Percentiles rank a stretch among this genome's conserved stretches.
Evolutionary conservation across 192 early-diverging fungal species (phyloP).

Genomic region (Helicostylum pulchrum): DNA sequence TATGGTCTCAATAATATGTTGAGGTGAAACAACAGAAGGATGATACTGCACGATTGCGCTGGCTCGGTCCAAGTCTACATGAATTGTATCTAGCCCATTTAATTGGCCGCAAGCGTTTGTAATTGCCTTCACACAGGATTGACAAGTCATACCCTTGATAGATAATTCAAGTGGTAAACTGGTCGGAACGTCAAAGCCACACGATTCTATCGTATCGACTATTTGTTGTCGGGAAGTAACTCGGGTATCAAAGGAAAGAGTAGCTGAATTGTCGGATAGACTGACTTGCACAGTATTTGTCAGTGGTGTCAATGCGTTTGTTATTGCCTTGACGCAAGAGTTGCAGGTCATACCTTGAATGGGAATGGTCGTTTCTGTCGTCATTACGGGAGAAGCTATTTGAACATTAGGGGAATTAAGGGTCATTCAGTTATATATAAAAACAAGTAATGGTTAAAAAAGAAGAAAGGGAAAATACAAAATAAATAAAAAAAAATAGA

Average conservation of each 20-base stretch:
- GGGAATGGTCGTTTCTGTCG: slow-evolving; percentile 38
- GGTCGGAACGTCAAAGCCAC: slow-evolving; percentile 57
- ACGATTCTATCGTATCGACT: slow-evolving; percentile 60
- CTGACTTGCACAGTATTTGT: slow-evolving; percentile 50
- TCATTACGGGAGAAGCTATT: neutral
- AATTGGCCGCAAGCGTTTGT: slow-evolving; percentile 49
- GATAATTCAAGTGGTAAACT: slow-evolving; percentile 42
- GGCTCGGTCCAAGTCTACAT: slow-evolving; percentile 53
- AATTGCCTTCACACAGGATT: slow-evolving; percentile 73
- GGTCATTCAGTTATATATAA: too few relatives aligned
- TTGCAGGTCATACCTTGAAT: slow-evolving; percentile 86
- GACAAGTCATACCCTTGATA: slow-evolving; percentile 83
- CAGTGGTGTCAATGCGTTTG: slow-evolving; percentile 51
- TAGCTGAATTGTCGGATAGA: slow-evolving; percentile 55
- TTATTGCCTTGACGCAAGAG: slow-evolving; percentile 75
- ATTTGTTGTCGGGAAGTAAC: slow-evolving; percentile 37
- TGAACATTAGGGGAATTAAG: neutral
- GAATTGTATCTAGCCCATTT: slow-evolving; percentile 50
- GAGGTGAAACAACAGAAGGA: slow-evolving; percentile 19
- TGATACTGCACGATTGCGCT: slow-evolving; percentile 54
- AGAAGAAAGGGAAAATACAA: slow-evolving; percentile 11
- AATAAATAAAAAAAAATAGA: too few relatives aligned
- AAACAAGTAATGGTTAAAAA: neutral
- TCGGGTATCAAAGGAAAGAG: slow-evolving; percentile 51
- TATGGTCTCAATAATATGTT: slow-evolving; percentile 15